phyloP scores from a whole-genome alignment of 768 basidiomycete genomes.

The Tephrocybe sp. region DNA sequence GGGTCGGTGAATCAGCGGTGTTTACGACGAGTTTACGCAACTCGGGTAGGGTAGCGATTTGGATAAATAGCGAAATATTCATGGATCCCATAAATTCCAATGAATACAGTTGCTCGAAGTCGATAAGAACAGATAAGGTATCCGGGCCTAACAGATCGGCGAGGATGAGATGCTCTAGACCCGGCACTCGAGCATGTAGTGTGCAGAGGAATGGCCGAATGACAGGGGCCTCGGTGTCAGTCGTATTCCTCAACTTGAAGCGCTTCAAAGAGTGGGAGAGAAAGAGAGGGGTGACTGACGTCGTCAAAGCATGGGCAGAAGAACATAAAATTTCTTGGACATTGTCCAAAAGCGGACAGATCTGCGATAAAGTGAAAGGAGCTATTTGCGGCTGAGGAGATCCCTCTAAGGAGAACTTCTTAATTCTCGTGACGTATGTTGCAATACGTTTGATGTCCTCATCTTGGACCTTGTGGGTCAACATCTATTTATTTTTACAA shows the following conservation, averaged over 20 bases:
- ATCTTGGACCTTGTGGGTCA: background rate
- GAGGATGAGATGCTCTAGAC: background rate
- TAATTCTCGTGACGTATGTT: background rate
- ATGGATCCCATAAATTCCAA: background rate
- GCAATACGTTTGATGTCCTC: background rate
- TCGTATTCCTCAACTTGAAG: background rate
- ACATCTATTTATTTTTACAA: background rate
- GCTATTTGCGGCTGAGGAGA: background rate
- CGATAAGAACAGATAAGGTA: background rate
- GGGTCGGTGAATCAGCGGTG: background rate
- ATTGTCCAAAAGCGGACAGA: background rate
- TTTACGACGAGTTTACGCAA: background rate
- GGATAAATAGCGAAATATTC: background rate
- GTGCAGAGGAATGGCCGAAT: constrained; percentile 2
- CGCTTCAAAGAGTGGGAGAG: background rate
- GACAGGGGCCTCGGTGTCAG: background rate
- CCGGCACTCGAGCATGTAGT: background rate
- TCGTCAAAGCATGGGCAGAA: background rate
- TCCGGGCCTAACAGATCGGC: background rate
- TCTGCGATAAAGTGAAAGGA: background rate
- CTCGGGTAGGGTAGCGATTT: constrained; percentile 1
- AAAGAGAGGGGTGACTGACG: background rate
- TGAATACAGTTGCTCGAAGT: background rate
- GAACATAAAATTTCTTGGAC: background rate
- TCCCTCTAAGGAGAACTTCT: background rate